Evolutionary conservation across 176 grass and related monocot genomes (phyloP).

Genomic region (Bolboschoenus planiculmis): DNA sequence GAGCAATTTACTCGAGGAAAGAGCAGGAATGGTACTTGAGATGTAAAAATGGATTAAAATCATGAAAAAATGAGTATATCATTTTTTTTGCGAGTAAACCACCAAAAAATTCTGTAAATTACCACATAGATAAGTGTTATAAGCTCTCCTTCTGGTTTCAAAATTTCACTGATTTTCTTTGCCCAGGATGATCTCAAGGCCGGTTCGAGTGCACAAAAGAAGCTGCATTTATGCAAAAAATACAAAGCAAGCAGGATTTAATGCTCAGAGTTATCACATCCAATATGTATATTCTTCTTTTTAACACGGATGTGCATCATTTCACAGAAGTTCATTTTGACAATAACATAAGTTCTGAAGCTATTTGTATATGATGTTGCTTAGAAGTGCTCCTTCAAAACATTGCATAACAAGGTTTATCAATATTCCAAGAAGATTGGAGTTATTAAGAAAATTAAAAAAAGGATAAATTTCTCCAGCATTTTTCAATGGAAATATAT

Average conservation of each 20-base stretch:
- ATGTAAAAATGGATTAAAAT: not conserved
- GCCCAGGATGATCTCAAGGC: conserved; percentile 67
- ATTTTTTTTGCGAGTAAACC: not conserved
- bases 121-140: conserved; percentile 90
- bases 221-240: conserved; percentile 35
- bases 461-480: not conserved
- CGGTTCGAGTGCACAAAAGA: conserved; percentile 87
- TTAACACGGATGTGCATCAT: not conserved
- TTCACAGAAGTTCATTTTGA: not conserved
- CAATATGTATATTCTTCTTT: not conserved
- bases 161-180: conserved; percentile 45
- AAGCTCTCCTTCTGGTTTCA: conserved; percentile 88
- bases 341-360: not conserved
- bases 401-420: not conserved
- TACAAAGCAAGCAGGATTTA: not conserved
- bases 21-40: not conserved
- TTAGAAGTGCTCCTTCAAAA: not conserved
- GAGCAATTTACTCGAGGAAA: not conserved
- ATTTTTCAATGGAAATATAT: not conserved
- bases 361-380: not conserved
- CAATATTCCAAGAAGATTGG: not conserved
- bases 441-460: not conserved
- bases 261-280: not conserved
- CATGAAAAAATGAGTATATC: not conserved
- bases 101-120: not conserved